These are phyloP conservation scores for Candida hungchunana DNA, from an alignment of 805 yeast species.

Conservation along the genomic window DNA sequence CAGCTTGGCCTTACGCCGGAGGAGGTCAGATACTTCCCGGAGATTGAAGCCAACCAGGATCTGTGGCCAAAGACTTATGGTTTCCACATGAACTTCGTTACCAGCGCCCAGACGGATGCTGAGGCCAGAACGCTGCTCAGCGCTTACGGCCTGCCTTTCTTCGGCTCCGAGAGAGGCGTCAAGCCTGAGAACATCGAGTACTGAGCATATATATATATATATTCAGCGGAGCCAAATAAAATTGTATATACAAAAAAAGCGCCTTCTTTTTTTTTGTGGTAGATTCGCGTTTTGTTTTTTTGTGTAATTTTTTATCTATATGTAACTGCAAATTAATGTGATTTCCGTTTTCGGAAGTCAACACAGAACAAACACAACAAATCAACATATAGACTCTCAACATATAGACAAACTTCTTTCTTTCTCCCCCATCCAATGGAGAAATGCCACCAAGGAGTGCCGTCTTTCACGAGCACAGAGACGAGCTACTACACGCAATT, in stretches of 20 bases:
- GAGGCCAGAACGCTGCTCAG: conserved; percentile 85
- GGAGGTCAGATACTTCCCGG: conserved; percentile 84
- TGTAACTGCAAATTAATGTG: no score
- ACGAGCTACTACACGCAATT: background rate
- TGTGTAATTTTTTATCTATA: no score
- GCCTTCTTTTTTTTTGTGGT: background rate
- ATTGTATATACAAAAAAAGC: background rate
- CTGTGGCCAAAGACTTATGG: conserved; percentile 86
- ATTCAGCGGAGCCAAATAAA: background rate
- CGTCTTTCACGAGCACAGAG: background rate
- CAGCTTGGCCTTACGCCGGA: conserved; percentile 78
- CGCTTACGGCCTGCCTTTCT: conserved; percentile 78
- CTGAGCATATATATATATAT: conserved; percentile 5
- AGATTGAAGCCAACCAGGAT: conserved; percentile 85
- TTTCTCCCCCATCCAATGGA: background rate
- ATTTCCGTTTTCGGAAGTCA: no score
- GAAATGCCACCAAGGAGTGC: background rate
- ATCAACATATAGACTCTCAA: background rate
- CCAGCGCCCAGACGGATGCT: conserved; percentile 84
- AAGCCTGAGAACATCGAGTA: conserved; percentile 24
- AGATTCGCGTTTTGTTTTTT: no score
- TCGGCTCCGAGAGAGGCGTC: conserved; percentile 41
- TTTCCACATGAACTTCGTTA: conserved; percentile 77
- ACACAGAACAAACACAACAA: no score
- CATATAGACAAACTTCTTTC: background rate